Evolutionary conservation across 2,329 filamentous ascomycete genomes (phyloP), one percentile per base, ranked within the genome.

Genomic region (Canariomyces notabilis): DNA sequence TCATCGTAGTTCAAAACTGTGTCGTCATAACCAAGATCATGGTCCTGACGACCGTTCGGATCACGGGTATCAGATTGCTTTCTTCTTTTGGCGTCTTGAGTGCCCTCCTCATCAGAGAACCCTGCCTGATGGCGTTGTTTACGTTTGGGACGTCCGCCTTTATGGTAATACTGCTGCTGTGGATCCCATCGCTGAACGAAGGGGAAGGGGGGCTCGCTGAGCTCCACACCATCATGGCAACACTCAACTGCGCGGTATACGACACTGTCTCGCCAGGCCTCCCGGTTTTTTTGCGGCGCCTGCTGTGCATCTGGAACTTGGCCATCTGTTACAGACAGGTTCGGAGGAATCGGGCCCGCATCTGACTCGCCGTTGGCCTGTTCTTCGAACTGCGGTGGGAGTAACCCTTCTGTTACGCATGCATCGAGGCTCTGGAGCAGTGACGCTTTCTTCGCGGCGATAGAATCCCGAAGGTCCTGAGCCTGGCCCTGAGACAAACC

Each of bases 151-250:
- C 72, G 79, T 31, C 64, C 65, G 19, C 67, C 65, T 2, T 62
- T 61, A 41, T 59, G 66, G 14, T 51, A 52, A 26, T 57, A 54
- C 62, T 78, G 75, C 58, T 90, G 86, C 50, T 89, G 83, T 3
- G 79, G 76, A 64, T 95, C 88, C 91, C 90, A 96, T 37, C 87
- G 79, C 64, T 96, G 89, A 14, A 86, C 73, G 63, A 96, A 96
- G 0, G 90, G 90, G 59, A 94, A 96, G 0, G 90, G 87, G 0
- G 91, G 90, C 26, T 87, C 77, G 43, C 78, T 85, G 37, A 95
- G 71, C 23, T 76, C 69, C 32, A 88, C 68, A 5, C 74, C 77
- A 22, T 86, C 77, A n/a, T 86, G 75, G 51, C 82, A 80, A 65
- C 90, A 96, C 63, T 97, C 91, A 1, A 94, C 87, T 18, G 88